A percentile compares a stretch with the other conserved stretches of the same genome.
Conservation (phyloP, 192 early-diverging fungal species). For the Phycomyces blakesleeanus region DNA sequence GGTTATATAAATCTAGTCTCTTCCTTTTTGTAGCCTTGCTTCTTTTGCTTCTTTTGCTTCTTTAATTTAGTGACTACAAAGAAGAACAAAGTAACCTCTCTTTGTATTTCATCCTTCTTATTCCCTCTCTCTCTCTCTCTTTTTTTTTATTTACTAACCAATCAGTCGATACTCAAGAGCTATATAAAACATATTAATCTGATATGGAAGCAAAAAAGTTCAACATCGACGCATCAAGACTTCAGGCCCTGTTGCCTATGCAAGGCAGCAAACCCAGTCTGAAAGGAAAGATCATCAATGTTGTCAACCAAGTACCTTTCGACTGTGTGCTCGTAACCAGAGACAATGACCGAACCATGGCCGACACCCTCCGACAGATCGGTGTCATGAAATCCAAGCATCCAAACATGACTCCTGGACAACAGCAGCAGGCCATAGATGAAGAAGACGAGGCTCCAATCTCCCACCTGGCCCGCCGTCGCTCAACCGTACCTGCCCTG, state of each 20-base stretch:
- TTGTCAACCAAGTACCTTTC: slow-evolving; percentile 51
- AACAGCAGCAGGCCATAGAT: too few species aligned
- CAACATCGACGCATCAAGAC: neutral
- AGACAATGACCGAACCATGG: neutral
- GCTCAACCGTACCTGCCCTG: slow-evolving; percentile 11
- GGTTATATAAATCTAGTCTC: neutral
- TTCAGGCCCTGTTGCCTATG: neutral
- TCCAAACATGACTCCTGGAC: neutral
- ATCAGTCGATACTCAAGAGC: too few species aligned
- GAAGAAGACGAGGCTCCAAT: slow-evolving; percentile 20
- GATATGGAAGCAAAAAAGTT: neutral
- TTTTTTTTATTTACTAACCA: too few species aligned
- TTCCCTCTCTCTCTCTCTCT: too few species aligned
- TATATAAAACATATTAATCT: neutral
- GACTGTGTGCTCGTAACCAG: slow-evolving; percentile 7
- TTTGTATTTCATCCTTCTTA: too few species aligned
- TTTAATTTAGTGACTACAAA: too few species aligned
- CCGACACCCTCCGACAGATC: too few species aligned
- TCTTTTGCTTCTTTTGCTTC: neutral
- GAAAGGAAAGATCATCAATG: slow-evolving; percentile 42
- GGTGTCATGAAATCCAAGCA: neutral
- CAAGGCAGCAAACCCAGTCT: neutral
- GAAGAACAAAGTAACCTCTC: too few species aligned
- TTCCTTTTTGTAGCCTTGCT: neutral
- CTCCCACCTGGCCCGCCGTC: slow-evolving; percentile 20